Percentiles rank a stretch among this genome's conserved stretches.
These are phyloP conservation scores for Dissophora ornata DNA, from an alignment of 192 early-diverging fungal genomes.

Conservation along the genomic window DNA sequence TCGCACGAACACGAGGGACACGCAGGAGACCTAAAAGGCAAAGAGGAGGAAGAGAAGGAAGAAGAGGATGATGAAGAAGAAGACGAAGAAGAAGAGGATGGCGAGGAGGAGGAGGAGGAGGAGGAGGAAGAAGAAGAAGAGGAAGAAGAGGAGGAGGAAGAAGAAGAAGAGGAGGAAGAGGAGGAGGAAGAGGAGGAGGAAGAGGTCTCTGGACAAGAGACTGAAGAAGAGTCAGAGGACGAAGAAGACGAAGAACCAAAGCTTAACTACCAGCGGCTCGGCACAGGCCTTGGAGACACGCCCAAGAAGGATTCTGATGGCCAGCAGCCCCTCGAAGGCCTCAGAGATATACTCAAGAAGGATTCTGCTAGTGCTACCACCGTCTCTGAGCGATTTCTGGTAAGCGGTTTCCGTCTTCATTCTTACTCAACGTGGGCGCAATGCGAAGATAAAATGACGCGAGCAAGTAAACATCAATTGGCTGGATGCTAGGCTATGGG, in stretches of 20 bases:
- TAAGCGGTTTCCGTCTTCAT: slow-evolving; percentile 41
- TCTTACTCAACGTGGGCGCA: too few species aligned
- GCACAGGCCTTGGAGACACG: slow-evolving; percentile 74
- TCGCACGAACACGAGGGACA: slow-evolving; percentile 12
- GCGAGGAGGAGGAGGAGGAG: slow-evolving; percentile 41
- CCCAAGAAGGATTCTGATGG: slow-evolving; percentile 90
- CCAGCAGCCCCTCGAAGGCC: slow-evolving; percentile 79
- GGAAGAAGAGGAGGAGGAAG: slow-evolving; percentile 46
- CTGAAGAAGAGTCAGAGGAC: slow-evolving; percentile 59
- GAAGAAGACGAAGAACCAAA: slow-evolving; percentile 93
- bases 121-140: slow-evolving; percentile 49
- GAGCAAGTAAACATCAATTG: too few species aligned
- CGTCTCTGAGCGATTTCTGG: slow-evolving; percentile 89
- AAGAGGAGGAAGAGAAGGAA: slow-evolving; percentile 1
- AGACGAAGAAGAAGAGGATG: slow-evolving; percentile 23
- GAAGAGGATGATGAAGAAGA: too few species aligned
- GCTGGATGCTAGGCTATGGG: slow-evolving; percentile 77
- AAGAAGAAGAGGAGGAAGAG: slow-evolving; percentile 59
- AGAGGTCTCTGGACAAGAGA: slow-evolving; percentile 23
- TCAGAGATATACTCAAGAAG: slow-evolving; percentile 83
- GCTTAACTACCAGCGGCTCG: slow-evolving; percentile 89
- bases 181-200: slow-evolving; percentile 30
- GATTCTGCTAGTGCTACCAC: slow-evolving; percentile 86
- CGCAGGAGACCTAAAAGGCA: not conserved
- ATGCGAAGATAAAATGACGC: too few species aligned